Base-by-base conservation (phyloP, 108 stramenopile genomes). In the Nannochloropsis gaditana region DNA sequence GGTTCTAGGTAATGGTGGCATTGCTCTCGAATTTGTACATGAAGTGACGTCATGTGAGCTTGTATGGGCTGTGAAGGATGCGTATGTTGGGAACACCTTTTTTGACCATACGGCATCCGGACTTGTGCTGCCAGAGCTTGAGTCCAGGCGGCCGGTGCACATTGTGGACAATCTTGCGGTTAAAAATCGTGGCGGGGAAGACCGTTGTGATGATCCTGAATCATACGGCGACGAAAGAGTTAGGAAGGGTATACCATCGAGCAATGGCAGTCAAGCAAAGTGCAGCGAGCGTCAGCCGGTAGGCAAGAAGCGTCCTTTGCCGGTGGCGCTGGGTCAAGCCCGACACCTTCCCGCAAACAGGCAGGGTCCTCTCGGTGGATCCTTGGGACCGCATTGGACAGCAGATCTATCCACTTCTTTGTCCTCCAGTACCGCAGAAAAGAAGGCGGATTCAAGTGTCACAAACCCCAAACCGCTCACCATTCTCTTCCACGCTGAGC, bases 91-190 rank as follows among this genome's bases (percentile, higher is more conserved):
- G 2, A 88, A 83, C 11, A 87, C 91, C 11, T 91, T 91, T 41
- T 91, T 91, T 85, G 91, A 91, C 44, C 86, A 88, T 4, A 87
- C 84, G 42, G 91, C 90, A 9, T 89, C 89, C n/a, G 89, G 79
- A 2, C 91, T 91, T 84, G 44, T 91, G 9, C 42, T 86, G 42
- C 86, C 84, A 3, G 31, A 31, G 81, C 84, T 44, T 21, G 21
- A 86, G 45, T 17, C 19, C 2, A 11, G 79, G 59, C 59, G 59
- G 59, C 59, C 59, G 59, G 8, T 73, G 19, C 59, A n/a, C 59
- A 73, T 73, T 6, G n/a, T 73, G 19, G 59, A 73, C 59, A 73
- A 73, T n/a, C 19, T n/a, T 15, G 4, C 15, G 19, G n/a, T n/a
- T n/a, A 73, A 73, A 73, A 31, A 31, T 31, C 31, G 31, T 31